These are phyloP conservation scores for Cucumis hystrix DNA, from an alignment of 306 rosid species.

Conservation along the genomic window DNA sequence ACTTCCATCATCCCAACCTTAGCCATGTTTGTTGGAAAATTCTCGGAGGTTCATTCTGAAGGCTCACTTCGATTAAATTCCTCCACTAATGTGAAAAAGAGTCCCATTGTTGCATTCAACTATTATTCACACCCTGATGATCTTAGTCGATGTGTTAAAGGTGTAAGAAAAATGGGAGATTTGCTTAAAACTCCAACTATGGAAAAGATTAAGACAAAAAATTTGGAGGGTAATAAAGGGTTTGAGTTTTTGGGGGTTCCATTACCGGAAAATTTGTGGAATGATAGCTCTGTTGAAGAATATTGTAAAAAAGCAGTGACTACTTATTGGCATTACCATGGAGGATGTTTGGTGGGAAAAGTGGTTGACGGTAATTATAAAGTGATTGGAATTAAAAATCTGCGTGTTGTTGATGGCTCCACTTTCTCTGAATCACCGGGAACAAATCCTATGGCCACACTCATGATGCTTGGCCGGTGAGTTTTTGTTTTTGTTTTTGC, in stretches of 20 bases:
- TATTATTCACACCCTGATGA: neutral
- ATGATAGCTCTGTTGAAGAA: neutral
- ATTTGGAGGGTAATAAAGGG: neutral
- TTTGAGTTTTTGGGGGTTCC: neutral
- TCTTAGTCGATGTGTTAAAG: neutral
- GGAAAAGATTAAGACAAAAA: neutral
- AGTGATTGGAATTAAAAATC: neutral
- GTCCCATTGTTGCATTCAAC: neutral
- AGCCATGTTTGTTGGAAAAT: neutral
- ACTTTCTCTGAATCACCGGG: conserved; percentile 9
- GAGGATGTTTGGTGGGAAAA: conserved; percentile 13
- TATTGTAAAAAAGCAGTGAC: conserved; percentile 5
- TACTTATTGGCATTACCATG: conserved; percentile 21
- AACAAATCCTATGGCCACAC: conserved; percentile 19
- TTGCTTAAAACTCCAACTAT: neutral
- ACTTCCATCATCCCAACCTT: neutral
- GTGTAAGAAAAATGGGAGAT: neutral
- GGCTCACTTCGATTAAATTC: neutral
- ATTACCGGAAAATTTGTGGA: neutral
- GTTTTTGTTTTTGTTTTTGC: neutral
- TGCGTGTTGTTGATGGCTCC: conserved; percentile 16
- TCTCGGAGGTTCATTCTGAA: neutral
- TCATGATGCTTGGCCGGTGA: conserved; percentile 19
- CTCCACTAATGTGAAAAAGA: neutral
- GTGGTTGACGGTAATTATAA: conserved; percentile 16